phyloP scores from a whole-genome alignment of 2,329 filamentous ascomycete genomes.

The Dendrostoma leiphaemia region DNA sequence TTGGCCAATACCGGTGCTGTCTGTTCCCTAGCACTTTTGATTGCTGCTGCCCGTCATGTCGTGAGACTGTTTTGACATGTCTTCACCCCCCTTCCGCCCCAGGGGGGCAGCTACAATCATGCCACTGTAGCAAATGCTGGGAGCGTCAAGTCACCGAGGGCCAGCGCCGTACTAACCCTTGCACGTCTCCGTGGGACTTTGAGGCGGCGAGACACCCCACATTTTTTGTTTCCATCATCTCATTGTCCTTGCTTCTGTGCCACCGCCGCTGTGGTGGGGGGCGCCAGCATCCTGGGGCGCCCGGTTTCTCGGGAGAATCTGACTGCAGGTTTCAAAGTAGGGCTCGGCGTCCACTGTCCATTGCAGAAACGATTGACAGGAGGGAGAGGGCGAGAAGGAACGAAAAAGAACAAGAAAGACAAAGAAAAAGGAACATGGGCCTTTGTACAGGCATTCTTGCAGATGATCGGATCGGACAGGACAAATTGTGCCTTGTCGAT shows the following conservation, averaged over 20 bases:
- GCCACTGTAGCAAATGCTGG: too few species aligned
- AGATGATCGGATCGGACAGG: not conserved
- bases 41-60: slow-evolving; percentile 5
- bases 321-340: not conserved
- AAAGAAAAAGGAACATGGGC: too few species aligned
- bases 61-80: slow-evolving; percentile 13
- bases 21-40: too few species aligned
- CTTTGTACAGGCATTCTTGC: not conserved
- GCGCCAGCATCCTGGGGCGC: too few species aligned
- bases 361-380: not conserved
- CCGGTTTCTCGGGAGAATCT: not conserved
- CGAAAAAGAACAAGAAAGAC: not conserved
- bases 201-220: not conserved
- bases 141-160: too few species aligned
- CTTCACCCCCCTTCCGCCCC: not conserved
- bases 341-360: not conserved
- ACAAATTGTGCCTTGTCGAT: too few species aligned
- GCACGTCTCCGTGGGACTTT: too few species aligned
- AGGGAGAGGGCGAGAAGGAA: not conserved
- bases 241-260: not conserved
- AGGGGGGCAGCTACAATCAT: not conserved
- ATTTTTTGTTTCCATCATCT: too few species aligned
- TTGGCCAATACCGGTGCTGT: not conserved
- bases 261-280: too few species aligned
- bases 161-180: too few species aligned